Evolutionary conservation across 2,329 filamentous ascomycete species (phyloP).

Genomic region (Sclerotinia sclerotiorum): DNA sequence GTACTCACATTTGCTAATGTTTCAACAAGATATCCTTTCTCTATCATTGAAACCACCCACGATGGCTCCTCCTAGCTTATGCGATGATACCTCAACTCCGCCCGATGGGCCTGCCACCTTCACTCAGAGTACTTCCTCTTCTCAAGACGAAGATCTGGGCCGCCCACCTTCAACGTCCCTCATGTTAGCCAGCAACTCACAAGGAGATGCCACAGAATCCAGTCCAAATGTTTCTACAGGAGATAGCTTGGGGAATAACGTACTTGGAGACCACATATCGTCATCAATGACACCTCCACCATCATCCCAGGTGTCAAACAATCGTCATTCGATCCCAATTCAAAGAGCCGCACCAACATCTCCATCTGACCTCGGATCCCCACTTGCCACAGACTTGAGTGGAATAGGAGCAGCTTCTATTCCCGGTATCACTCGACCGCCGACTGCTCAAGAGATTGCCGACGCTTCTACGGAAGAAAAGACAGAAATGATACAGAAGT

Average conservation of each 20-base stretch:
- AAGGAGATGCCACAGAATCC: not conserved
- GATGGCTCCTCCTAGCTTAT: slow-evolving; percentile 36
- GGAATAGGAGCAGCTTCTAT: slow-evolving; percentile 30
- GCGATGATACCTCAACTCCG: slow-evolving; percentile 32
- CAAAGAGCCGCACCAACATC: slow-evolving; percentile 29
- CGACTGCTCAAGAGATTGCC: slow-evolving; percentile 51
- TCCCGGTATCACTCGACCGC: slow-evolving; percentile 33
- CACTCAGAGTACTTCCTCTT: slow-evolving; percentile 27
- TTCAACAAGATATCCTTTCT: not conserved
- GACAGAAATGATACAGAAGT: slow-evolving; percentile 54
- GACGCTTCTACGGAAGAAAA: slow-evolving; percentile 57
- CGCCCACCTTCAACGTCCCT: slow-evolving; percentile 29
- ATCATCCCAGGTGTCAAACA: slow-evolving; percentile 54
- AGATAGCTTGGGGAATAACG: not conserved
- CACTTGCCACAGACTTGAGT: slow-evolving; percentile 36
- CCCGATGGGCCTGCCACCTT: slow-evolving; percentile 31
- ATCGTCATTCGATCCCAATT: slow-evolving; percentile 23
- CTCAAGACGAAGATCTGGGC: slow-evolving; percentile 26
- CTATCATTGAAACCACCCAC: not conserved
- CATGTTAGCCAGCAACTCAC: slow-evolving; percentile 14
- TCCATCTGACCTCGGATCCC: slow-evolving; percentile 34
- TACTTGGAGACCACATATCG: slow-evolving; percentile 3
- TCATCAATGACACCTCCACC: slow-evolving; percentile 46
- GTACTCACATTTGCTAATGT: slow-evolving; percentile 12
- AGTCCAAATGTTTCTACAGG: slow-evolving; percentile 4